Percentiles rank a stretch among this genome's conserved stretches.
phyloP scores from a whole-genome alignment of 2,329 filamentous ascomycete species.

The Trichophyton mentagrophytes region DNA sequence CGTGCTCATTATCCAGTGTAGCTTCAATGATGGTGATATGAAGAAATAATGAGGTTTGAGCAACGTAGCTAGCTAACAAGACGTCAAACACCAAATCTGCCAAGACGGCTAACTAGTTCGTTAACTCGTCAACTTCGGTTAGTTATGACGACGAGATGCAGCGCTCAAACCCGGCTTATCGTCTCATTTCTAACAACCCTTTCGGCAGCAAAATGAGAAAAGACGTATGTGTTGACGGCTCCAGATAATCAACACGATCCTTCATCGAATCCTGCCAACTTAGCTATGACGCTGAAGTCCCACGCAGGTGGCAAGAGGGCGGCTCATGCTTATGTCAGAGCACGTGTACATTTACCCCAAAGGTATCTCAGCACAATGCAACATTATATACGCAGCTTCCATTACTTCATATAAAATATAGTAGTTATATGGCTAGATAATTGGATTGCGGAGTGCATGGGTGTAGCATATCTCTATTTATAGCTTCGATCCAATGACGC shows the following conservation, averaged over 20 bases:
- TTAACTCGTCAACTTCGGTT: background rate
- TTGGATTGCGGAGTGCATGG: background rate
- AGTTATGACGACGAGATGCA: background rate
- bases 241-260: background rate
- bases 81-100: background rate
- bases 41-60: no score
- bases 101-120: no score
- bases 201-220: background rate
- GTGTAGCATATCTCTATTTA: constrained; percentile 16
- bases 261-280: background rate
- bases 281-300: background rate
- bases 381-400: background rate
- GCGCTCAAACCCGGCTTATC: background rate
- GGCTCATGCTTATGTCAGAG: background rate
- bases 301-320: background rate
- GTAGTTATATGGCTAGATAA: no score
- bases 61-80: background rate
- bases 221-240: background rate
- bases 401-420: background rate
- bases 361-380: background rate
- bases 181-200: background rate
- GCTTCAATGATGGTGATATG: background rate
- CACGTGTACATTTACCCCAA: background rate
- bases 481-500: constrained; percentile 29
- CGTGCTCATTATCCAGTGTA: constrained; percentile 9